phyloP scores from a whole-genome alignment of 495 filamentous ascomycete species.

The Poronia punctata region DNA sequence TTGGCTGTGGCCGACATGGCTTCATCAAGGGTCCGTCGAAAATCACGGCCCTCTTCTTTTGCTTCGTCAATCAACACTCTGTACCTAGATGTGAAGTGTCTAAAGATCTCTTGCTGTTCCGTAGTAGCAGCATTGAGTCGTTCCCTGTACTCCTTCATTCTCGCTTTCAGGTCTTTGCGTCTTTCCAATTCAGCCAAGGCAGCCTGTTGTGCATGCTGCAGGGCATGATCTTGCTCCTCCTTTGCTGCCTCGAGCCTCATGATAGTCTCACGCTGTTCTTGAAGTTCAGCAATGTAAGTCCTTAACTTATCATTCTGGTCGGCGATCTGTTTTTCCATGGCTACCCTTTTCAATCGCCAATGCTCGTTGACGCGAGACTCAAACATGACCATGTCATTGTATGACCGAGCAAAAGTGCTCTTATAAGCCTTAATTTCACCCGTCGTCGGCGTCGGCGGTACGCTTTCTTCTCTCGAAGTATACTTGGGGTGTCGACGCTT shows the following conservation, averaged over 20 bases:
- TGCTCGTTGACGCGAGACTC: constrained; percentile 15
- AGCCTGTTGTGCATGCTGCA: constrained; percentile 16
- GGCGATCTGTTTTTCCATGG: constrained; percentile 17
- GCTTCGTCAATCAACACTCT: constrained; percentile 20
- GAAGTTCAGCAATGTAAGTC: constrained; percentile 14
- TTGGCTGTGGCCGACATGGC: constrained; percentile 23
- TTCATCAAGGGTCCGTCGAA: constrained; percentile 17
- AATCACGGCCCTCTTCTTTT: constrained; percentile 11
- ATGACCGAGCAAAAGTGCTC: constrained; percentile 12
- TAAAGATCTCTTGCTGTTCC: constrained; percentile 34
- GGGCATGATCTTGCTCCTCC: constrained; percentile 14
- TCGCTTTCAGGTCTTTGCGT: constrained; percentile 22
- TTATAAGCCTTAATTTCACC: constrained; percentile 11
- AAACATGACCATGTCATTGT: constrained; percentile 15
- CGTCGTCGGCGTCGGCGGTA: constrained; percentile 8
- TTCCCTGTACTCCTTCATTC: constrained; percentile 20
- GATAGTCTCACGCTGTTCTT: constrained; percentile 17
- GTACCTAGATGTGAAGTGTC: constrained; percentile 21
- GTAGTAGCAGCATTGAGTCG: constrained; percentile 30
- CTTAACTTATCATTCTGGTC: constrained; percentile 14
- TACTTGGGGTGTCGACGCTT: constrained; percentile 9
- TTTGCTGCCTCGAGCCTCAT: constrained; percentile 14
- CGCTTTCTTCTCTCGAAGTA: neutral
- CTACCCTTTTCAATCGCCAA: constrained; percentile 18
- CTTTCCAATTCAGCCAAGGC: constrained; percentile 15